These are phyloP conservation scores for Hyaloraphidium curvatum DNA, from an alignment of 192 early-diverging fungal species.

Conservation along the genomic window DNA sequence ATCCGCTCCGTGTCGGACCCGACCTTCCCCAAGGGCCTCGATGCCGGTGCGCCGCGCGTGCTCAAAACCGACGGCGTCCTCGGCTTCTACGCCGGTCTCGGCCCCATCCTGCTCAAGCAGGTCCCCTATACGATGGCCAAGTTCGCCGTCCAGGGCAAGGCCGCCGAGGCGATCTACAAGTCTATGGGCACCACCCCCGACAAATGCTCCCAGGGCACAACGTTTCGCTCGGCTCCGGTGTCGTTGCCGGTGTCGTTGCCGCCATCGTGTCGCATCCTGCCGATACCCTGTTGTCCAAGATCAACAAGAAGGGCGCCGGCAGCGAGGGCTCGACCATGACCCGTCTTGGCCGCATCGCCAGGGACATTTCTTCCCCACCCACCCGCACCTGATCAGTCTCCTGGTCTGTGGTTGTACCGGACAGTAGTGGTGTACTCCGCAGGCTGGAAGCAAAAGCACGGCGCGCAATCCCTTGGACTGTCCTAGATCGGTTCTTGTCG, in stretches of 20 bases:
- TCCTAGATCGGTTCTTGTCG: too few species aligned
- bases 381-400: too few species aligned
- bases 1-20: slow-evolving; percentile 55
- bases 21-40: slow-evolving; percentile 36
- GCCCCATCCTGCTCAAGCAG: slow-evolving; percentile 56
- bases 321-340: too few species aligned
- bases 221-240: slow-evolving; percentile 32
- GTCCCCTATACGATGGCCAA: slow-evolving; percentile 67
- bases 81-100: slow-evolving; percentile 62
- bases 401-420: too few species aligned
- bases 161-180: slow-evolving; percentile 28
- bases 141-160: slow-evolving; percentile 46
- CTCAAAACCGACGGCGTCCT: slow-evolving; percentile 40
- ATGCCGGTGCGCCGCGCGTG: slow-evolving; percentile 35
- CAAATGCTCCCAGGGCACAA: slow-evolving; percentile 17
- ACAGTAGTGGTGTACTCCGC: too few species aligned
- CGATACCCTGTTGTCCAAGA: slow-evolving; percentile 49
- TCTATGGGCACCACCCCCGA: slow-evolving; percentile 19
- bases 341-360: too few species aligned
- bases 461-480: too few species aligned
- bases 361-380: too few species aligned
- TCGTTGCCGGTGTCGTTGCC: slow-evolving; percentile 45
- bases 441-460: too few species aligned
- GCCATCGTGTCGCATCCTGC: slow-evolving; percentile 47
- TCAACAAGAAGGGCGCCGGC: slow-evolving; percentile 48